These are phyloP conservation scores for Metahyphopichia silvanorum DNA, from an alignment of 805 yeast genomes.

Conservation along the genomic window DNA sequence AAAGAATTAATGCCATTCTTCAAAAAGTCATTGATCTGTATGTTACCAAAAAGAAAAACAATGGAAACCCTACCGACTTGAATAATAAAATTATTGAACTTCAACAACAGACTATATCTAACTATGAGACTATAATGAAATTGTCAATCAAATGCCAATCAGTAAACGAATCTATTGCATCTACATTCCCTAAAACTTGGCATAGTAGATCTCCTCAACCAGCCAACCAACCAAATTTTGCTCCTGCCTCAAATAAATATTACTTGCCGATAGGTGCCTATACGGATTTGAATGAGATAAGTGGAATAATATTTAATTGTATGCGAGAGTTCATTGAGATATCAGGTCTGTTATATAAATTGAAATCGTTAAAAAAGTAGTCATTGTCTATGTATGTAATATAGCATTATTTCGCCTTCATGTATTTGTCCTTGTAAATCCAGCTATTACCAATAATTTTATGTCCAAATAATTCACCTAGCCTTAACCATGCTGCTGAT, in stretches of 20 bases:
- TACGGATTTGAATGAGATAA: constrained; percentile 29
- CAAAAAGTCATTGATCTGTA: constrained; percentile 20
- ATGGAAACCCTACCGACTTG: constrained; percentile 8
- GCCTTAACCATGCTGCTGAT: constrained; percentile 70
- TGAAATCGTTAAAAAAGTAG: no score
- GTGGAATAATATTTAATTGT: constrained; percentile 26
- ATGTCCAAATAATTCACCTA: constrained; percentile 61
- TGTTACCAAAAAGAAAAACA: constrained; percentile 11
- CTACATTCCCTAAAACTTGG: constrained; percentile 31
- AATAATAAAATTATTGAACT: constrained; percentile 21
- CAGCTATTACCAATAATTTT: constrained; percentile 66
- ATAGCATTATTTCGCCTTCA: constrained; percentile 9
- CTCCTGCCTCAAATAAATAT: constrained; percentile 22
- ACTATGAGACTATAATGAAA: constrained; percentile 24
- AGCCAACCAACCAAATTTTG: constrained; percentile 10
- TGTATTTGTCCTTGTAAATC: constrained; percentile 71
- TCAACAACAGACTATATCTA: constrained; percentile 24
- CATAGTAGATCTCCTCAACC: constrained; percentile 13
- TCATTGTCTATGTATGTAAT: not conserved
- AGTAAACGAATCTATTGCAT: constrained; percentile 21
- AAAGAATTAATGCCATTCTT: constrained; percentile 25
- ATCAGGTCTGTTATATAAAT: not conserved
- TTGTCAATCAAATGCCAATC: no score
- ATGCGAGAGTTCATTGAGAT: constrained; percentile 29
- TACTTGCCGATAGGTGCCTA: constrained; percentile 38